Conservation (phyloP, 78 protist genomes). For the Mantamonas sphyraenae region DNA sequence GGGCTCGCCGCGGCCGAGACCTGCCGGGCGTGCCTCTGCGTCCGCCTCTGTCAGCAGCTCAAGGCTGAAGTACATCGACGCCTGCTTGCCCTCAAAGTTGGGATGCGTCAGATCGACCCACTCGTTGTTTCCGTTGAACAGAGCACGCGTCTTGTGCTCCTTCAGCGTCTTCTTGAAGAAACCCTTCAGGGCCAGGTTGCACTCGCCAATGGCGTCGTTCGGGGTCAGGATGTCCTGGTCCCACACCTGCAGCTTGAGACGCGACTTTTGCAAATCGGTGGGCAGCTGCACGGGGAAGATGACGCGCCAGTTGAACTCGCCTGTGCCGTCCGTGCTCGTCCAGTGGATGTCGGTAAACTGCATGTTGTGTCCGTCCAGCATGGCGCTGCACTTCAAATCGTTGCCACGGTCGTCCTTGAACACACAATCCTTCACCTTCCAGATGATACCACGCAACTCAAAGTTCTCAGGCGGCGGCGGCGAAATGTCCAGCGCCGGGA, state of each 20-base stretch:
- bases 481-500: not conserved
- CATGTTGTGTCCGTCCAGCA: conserved; percentile 22
- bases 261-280: conserved; percentile 18
- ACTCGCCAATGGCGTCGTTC: conserved; percentile 29
- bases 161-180: conserved; percentile 8
- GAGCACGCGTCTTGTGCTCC: not conserved
- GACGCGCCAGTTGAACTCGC: conserved; percentile 32
- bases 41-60: conserved; percentile 19
- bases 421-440: not conserved
- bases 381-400: conserved; percentile 15
- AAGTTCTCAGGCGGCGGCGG: not conserved
- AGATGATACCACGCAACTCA: not conserved
- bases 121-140: not conserved
- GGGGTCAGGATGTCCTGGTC: conserved; percentile 28
- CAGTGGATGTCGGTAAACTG: conserved; percentile 31
- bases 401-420: conserved; percentile 16
- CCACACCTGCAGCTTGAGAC: conserved; percentile 35
- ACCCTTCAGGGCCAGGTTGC: conserved; percentile 6
- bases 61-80: not conserved
- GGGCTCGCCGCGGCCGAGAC: conserved; percentile 2
- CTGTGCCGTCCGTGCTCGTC: conserved; percentile 21
- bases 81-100: conserved; percentile 8
- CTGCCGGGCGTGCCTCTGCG: not conserved
- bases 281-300: conserved; percentile 26
- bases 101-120: conserved; percentile 31